A percentile compares a stretch with the other conserved stretches of the same genome.
Conservation (phyloP, 148 eudicot species). For the Dianthus caryophyllus region DNA sequence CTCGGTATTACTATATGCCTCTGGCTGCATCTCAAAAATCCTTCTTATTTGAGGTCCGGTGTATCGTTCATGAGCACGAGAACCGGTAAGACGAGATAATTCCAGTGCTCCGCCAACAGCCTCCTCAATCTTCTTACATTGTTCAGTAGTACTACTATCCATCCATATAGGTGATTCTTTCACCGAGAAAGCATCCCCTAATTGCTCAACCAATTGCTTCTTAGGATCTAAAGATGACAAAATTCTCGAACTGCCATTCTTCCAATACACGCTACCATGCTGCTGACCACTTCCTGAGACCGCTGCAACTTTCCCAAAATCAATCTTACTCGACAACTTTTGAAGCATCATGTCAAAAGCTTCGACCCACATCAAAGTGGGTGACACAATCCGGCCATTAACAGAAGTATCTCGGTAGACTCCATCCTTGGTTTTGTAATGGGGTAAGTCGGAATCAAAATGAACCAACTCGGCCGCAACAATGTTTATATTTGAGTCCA, state of each 20-base stretch:
- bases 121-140: slow-evolving; percentile 80
- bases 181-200: slow-evolving; percentile 56
- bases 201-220: slow-evolving; percentile 53
- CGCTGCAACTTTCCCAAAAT: slow-evolving; percentile 63
- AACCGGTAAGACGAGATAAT: slow-evolving; percentile 70
- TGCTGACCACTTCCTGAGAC: slow-evolving; percentile 93
- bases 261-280: slow-evolving; percentile 97
- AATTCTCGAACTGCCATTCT: slow-evolving; percentile 44
- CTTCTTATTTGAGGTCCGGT: slow-evolving; percentile 81
- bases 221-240: slow-evolving; percentile 61
- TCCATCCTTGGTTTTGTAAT: slow-evolving; percentile 84
- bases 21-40: slow-evolving; percentile 63
- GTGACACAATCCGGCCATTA: slow-evolving; percentile 78
- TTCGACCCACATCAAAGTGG: slow-evolving; percentile 90
- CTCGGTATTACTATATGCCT: slow-evolving; percentile 62
- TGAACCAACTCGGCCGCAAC: slow-evolving; percentile 51
- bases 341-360: slow-evolving; percentile 70
- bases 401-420: slow-evolving; percentile 61
- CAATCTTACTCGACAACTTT: slow-evolving; percentile 49
- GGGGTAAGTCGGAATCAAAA: slow-evolving; percentile 76
- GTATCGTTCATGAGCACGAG: slow-evolving; percentile 75
- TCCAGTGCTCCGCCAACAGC: slow-evolving; percentile 82
- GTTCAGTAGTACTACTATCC: slow-evolving; percentile 91
- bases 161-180: slow-evolving; percentile 91
- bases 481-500: slow-evolving; percentile 60